These are phyloP conservation scores for Millerozyma acaciae DNA, from an alignment of 805 yeast genomes.

Conservation along the genomic window DNA sequence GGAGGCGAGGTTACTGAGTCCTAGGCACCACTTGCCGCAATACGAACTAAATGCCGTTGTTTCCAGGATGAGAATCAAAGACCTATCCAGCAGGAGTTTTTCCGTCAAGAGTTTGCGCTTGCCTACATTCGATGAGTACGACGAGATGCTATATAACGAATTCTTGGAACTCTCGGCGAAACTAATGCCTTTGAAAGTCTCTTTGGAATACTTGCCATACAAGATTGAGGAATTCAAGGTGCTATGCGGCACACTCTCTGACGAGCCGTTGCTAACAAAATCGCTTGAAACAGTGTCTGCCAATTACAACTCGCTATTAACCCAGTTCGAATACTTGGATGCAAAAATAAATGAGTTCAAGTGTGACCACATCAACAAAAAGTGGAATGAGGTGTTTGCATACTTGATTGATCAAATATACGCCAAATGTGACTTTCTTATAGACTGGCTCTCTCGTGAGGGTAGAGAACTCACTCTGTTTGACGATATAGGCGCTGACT, in stretches of 20 bases:
- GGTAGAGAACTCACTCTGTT: constrained; percentile 15
- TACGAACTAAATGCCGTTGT: constrained; percentile 17
- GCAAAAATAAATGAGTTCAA: constrained; percentile 40
- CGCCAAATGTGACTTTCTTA: constrained; percentile 15
- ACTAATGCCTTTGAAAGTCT: constrained; percentile 49
- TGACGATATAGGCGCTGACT: constrained; percentile 25
- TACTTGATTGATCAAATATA: constrained; percentile 43
- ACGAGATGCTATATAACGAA: constrained; percentile 35
- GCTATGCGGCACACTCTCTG: constrained; percentile 8
- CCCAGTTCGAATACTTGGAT: constrained; percentile 39
- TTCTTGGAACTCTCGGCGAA: constrained; percentile 39
- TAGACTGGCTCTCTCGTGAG: constrained; percentile 14
- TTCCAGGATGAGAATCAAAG: constrained; percentile 20
- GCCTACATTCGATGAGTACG: constrained; percentile 29
- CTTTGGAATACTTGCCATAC: constrained; percentile 49
- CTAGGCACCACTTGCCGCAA: constrained; percentile 12
- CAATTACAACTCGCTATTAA: constrained; percentile 37
- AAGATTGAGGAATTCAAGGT: constrained; percentile 43
- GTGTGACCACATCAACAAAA: constrained; percentile 44
- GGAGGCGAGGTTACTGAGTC: constrained; percentile 17
- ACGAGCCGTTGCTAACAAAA: constrained; percentile 19
- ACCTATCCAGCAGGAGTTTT: constrained; percentile 10
- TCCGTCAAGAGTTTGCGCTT: constrained; percentile 18
- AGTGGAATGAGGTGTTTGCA: constrained; percentile 54
- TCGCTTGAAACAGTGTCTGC: constrained; percentile 27